These are phyloP conservation scores for Purpureocillium takamizusanense DNA, from an alignment of 2,329 filamentous ascomycete genomes.

Conservation along the genomic window DNA sequence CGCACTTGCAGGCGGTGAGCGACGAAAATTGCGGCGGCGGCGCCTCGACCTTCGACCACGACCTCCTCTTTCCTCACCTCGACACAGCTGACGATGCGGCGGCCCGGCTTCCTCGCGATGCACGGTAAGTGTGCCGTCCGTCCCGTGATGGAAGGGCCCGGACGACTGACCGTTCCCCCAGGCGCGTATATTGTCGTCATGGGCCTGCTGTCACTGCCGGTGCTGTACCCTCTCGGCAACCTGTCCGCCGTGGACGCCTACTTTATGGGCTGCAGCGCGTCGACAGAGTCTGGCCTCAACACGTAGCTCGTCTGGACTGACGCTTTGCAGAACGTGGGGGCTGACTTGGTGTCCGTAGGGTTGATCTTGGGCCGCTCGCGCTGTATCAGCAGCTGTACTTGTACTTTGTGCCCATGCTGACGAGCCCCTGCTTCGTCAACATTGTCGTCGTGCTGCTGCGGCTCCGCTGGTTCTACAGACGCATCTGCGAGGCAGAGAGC, in stretches of 20 bases:
- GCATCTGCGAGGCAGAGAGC: slow-evolving; percentile 27
- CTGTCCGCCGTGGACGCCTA: background rate
- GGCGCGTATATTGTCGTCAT: slow-evolving; percentile 1
- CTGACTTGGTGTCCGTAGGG: no score
- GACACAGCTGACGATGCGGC: no score
- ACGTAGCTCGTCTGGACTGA: background rate
- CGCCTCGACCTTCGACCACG: no score
- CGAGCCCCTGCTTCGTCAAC: slow-evolving; percentile 40
- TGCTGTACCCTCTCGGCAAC: slow-evolving; percentile 2
- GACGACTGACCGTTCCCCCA: background rate
- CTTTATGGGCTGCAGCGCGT: background rate
- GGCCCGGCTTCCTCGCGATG: no score
- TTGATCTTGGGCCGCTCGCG: slow-evolving; percentile 16
- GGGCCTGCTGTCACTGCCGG: slow-evolving; percentile 3
- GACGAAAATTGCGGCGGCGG: no score
- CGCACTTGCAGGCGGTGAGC: no score
- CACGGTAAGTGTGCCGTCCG: no score
- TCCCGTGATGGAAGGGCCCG: background rate
- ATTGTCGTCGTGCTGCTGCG: slow-evolving; percentile 37
- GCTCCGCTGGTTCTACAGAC: slow-evolving; percentile 38
- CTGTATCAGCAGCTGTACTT: slow-evolving; percentile 42
- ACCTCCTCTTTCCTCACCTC: no score
- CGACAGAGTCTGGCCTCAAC: slow-evolving; percentile 13
- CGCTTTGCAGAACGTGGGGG: no score
- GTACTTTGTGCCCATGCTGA: slow-evolving; percentile 39